Conservation (phyloP, 208 protist species). For the Acanthamoeba triangularis region DNA sequence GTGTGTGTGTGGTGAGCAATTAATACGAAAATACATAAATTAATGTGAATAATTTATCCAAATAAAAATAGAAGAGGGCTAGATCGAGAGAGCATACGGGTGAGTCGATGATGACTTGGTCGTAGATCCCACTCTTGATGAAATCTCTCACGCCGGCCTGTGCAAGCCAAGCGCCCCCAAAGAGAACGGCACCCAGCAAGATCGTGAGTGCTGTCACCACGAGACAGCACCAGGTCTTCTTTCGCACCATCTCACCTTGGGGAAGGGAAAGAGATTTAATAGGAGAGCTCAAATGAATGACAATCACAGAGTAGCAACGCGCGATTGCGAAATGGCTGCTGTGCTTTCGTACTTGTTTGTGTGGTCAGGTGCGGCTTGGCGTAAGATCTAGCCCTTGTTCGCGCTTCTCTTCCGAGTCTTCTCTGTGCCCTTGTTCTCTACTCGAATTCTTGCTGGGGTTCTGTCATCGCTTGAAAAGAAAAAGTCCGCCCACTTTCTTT, state of each 20-base stretch:
- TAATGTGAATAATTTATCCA: too few relatives aligned
- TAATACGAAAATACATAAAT: neutral
- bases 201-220: neutral
- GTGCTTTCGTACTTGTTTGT: neutral
- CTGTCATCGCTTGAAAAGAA: neutral
- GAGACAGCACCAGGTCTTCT: conserved; percentile 60
- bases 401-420: neutral
- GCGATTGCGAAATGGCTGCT: neutral
- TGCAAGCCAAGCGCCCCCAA: conserved; percentile 26
- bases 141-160: neutral
- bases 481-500: too few relatives aligned
- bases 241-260: neutral
- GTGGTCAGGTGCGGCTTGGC: neutral
- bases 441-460: too few relatives aligned
- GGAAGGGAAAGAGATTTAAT: too few relatives aligned
- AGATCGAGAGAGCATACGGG: neutral
- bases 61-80: neutral
- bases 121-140: conserved; percentile 20
- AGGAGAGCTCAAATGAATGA: too few relatives aligned
- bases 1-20: neutral
- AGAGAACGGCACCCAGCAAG: conserved; percentile 24
- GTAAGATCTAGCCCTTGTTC: neutral
- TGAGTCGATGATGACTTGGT: conserved; percentile 74
- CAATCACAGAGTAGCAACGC: too few relatives aligned
- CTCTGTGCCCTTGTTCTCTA: too few relatives aligned